These are phyloP conservation scores for Boletellus dicymbophilus DNA, from an alignment of 1,284 basidiomycete genomes.

Conservation along the genomic window DNA sequence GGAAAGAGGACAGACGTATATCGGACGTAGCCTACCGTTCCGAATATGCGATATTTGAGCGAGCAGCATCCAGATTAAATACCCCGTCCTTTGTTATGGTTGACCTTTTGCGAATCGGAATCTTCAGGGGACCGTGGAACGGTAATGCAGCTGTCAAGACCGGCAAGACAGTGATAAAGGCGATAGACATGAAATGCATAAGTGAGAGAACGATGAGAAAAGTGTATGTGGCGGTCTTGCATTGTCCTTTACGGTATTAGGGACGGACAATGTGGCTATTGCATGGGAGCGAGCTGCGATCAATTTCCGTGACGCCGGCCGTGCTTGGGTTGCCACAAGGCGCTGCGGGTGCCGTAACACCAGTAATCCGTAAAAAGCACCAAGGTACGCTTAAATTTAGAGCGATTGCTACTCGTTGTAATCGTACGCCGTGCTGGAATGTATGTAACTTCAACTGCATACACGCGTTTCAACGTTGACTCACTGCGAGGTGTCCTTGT, in stretches of 20 bases:
- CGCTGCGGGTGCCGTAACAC: too few species aligned
- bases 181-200: conserved; percentile 17
- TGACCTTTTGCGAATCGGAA: conserved; percentile 20
- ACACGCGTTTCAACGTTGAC: too few species aligned
- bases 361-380: not conserved
- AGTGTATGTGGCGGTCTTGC: not conserved
- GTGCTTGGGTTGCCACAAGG: not conserved
- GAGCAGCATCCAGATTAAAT: conserved; percentile 15
- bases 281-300: conserved; percentile 1
- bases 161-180: conserved; percentile 12
- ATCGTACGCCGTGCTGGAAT: not conserved
- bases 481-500: too few species aligned
- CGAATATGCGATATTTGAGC: conserved; percentile 14
- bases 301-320: not conserved
- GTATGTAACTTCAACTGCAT: too few species aligned
- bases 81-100: conserved; percentile 15
- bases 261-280: not conserved
- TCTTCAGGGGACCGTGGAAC: conserved; percentile 11
- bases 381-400: not conserved
- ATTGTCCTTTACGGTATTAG: conserved; percentile 7
- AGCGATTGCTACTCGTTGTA: not conserved
- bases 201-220: not conserved
- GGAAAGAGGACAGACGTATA: too few species aligned
- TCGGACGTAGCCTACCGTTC: conserved; percentile 15
- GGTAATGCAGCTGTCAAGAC: conserved; percentile 17